These are phyloP conservation scores for Dactylellina sp. DNA, from an alignment of 2,329 filamentous ascomycete species.

Conservation along the genomic window DNA sequence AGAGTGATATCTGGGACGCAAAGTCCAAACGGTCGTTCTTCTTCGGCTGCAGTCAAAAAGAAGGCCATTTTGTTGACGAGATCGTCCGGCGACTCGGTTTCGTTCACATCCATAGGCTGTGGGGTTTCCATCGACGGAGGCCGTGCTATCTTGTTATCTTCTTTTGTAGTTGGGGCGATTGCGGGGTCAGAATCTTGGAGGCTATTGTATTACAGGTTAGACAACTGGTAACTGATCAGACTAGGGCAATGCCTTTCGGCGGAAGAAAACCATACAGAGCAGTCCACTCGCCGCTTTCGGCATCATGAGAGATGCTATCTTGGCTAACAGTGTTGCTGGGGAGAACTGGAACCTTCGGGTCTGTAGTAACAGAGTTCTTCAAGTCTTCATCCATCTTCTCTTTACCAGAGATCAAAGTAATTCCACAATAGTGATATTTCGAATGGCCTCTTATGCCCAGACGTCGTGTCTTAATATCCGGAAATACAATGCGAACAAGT, in stretches of 20 bases:
- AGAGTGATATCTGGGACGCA: constrained; percentile 82
- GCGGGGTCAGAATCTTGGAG: constrained; percentile 49
- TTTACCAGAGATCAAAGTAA: constrained; percentile 65
- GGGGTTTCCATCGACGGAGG: constrained; percentile 31
- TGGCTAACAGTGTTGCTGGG: constrained; percentile 63
- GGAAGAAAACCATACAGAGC: constrained; percentile 60
- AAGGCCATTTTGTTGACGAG: constrained; percentile 59
- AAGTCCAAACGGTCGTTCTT: constrained; percentile 61
- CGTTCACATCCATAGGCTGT: constrained; percentile 56
- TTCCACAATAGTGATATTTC: constrained; percentile 85
- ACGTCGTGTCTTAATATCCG: constrained; percentile 89
- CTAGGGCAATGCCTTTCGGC: constrained; percentile 44
- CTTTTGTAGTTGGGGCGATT: constrained; percentile 20
- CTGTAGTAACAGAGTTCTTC: constrained; percentile 46
- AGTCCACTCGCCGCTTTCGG: constrained; percentile 56
- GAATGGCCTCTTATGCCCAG: constrained; percentile 95
- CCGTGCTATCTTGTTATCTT: constrained; percentile 27
- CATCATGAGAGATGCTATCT: constrained; percentile 60
- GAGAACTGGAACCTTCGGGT: constrained; percentile 63
- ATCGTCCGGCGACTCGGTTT: constrained; percentile 58
- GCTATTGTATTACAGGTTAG: constrained; percentile 29
- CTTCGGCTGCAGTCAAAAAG: constrained; percentile 55
- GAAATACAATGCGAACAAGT: constrained; percentile 93
- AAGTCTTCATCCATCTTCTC: constrained; percentile 52
- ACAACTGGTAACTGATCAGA: too few species aligned